A percentile compares a stretch with the other conserved stretches of the same genome.
phyloP scores from a whole-genome alignment of 768 basidiomycete species.

The Imleria badia region DNA sequence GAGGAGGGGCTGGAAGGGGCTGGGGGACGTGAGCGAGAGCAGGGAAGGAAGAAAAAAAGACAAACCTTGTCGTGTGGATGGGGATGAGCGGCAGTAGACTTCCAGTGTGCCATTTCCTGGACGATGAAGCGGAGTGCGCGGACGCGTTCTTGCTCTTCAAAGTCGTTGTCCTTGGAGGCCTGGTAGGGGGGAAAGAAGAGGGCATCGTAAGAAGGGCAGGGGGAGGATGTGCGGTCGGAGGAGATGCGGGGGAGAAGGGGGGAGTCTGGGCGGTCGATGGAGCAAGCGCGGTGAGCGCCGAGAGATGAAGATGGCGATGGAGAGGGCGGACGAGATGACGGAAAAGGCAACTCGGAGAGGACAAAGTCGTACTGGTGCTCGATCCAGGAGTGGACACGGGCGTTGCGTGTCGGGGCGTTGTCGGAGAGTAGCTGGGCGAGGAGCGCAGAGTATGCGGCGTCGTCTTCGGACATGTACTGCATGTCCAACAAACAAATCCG shows the following conservation, averaged over 20 bases:
- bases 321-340: conserved; percentile 19
- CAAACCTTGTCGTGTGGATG: conserved; percentile 15
- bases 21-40: conserved; percentile 1
- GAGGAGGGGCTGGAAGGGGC: conserved; percentile 24
- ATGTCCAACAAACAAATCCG: neutral
- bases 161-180: conserved; percentile 11
- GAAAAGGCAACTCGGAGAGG: conserved; percentile 20
- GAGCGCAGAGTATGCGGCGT: conserved; percentile 28
- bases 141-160: conserved; percentile 32
- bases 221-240: conserved; percentile 23
- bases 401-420: conserved; percentile 23
- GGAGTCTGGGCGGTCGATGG: conserved; percentile 30
- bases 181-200: conserved; percentile 30
- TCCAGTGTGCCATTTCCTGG: conserved; percentile 35
- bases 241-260: conserved; percentile 30
- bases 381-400: conserved; percentile 35
- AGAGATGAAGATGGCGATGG: conserved; percentile 34
- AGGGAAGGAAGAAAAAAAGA: neutral
- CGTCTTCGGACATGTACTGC: conserved; percentile 32
- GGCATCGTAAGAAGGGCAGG: conserved; percentile 33
- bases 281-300: conserved; percentile 23
- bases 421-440: conserved; percentile 30
- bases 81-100: conserved; percentile 3
- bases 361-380: conserved; percentile 38
- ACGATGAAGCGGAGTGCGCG: conserved; percentile 37